Base-by-base conservation (phyloP, 371 early-diverging fungal genomes). In the Smittium mucronatum region DNA sequence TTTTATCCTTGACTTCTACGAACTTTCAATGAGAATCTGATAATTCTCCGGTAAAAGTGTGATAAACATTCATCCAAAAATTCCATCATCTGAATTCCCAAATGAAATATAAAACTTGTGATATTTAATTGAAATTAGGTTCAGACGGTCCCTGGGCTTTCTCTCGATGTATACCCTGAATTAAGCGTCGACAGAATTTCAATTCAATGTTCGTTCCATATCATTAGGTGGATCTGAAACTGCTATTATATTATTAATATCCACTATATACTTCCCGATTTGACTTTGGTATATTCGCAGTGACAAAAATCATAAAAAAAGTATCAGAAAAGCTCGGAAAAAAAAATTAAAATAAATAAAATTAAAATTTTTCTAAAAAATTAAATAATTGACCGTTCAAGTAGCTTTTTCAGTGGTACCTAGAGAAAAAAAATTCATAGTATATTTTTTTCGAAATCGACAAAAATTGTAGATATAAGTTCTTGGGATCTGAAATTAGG, bases 401-500 rank as follows among this genome's bases (percentile, higher is more conserved):
- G 11, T 21, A 5, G 26, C 59, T 59, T 28, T 59, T 59, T 59
- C 28, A 2, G 59, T 59, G 59, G 26, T 59, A 59, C 26, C 26
- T 28, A n/a, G n/a, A 5, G 59, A 2, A 59, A 59, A 59, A 59
- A n/a, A 59, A 28, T 59, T 59, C 59, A 59, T 5, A 59, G 59
- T 59, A 59, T 21, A 59, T 16, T n/a, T 59, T 28, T 47, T 47
- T 15, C 28, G n/a, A 59, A 59, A 28, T 59, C 28, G 59, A 59
- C 2, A 59, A 59, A 59, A 16, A 59, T 28, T 21, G 16, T n/a
- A 28, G 11, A 59, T 26, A 59, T 5, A 15, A 59, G 28, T 28
- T 59, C 59, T 59, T 59, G 59, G 11, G 28, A 59, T 59, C 59
- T 59, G 26, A 59, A 59, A 59, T 59, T 11, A 16, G 59, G 59